A percentile compares a stretch with the other conserved stretches of the same genome.
Evolutionary conservation across 2,329 filamentous ascomycete species (phyloP).

Genomic region (Botrytis sinoallii): DNA sequence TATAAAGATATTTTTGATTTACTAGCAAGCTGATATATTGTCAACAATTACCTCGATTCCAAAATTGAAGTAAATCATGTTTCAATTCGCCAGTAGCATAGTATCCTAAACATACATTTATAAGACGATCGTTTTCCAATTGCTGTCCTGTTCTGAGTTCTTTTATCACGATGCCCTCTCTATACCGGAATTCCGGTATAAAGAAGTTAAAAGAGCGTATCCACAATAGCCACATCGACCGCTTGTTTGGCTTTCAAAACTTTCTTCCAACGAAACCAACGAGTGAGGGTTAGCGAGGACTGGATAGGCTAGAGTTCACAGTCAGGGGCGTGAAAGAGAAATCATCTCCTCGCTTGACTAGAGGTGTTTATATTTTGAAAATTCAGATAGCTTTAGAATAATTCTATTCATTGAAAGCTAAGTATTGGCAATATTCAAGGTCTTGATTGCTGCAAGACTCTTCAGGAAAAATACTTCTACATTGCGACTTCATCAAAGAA

Average conservation of each 20-base stretch:
- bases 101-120: not conserved
- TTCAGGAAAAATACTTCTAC: not conserved
- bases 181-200: not conserved
- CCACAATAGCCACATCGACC: not conserved
- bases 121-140: not conserved
- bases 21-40: not conserved
- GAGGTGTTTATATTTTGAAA: not conserved
- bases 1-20: not conserved
- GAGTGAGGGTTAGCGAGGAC: not conserved
- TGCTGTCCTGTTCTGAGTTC: not conserved
- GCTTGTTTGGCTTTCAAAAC: not conserved
- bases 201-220: not conserved
- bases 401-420: too few species aligned
- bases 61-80: not conserved
- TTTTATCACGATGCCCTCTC: not conserved
- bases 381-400: not conserved
- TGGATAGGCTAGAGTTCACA: not conserved
- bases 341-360: not conserved
- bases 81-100: not conserved
- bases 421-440: not conserved
- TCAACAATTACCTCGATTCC: not conserved
- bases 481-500: not conserved
- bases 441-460: not conserved
- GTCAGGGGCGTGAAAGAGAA: not conserved
- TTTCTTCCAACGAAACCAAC: not conserved